Percentiles rank a stretch among this genome's conserved stretches.
Evolutionary conservation across 2,329 filamentous ascomycete species (phyloP).

Genomic region (Leptographium procerum): DNA sequence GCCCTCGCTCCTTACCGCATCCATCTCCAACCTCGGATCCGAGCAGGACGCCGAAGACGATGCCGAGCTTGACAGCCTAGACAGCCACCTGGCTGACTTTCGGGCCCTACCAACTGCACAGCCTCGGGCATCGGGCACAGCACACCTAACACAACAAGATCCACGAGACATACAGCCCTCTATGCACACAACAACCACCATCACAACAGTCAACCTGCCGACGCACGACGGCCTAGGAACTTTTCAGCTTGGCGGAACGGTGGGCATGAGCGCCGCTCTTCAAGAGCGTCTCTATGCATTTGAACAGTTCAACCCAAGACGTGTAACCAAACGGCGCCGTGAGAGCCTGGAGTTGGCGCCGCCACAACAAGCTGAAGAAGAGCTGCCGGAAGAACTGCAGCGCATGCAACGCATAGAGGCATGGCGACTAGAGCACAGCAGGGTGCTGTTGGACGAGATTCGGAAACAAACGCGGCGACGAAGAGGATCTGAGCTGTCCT

Average conservation of each 20-base stretch:
- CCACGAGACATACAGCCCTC: background rate
- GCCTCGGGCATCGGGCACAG: conserved; percentile 26
- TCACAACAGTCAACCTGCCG: conserved; percentile 43
- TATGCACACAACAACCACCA: background rate
- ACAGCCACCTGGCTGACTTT: conserved; percentile 85
- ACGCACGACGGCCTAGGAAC: conserved; percentile 85
- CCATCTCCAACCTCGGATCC: background rate
- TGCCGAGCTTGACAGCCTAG: conserved; percentile 80
- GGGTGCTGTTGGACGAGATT: conserved; percentile 75
- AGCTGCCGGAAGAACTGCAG: conserved; percentile 54
- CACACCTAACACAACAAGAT: conserved; percentile 23
- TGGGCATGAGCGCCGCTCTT: conserved; percentile 41
- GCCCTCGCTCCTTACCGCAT: conserved; percentile 15
- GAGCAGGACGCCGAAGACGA: conserved; percentile 45
- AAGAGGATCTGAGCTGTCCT: conserved; percentile 47
- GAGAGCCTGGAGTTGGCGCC: conserved; percentile 42
- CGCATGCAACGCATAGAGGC: conserved; percentile 75
- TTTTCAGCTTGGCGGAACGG: conserved; percentile 53
- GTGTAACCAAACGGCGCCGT: conserved; percentile 38
- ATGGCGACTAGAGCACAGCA: conserved; percentile 87
- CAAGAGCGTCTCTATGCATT: conserved; percentile 86
- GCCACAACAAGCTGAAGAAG: conserved; percentile 40
- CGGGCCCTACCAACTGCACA: conserved; percentile 43
- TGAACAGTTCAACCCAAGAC: conserved; percentile 69
- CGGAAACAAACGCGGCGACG: conserved; percentile 69